These are phyloP conservation scores for Euphorbia lathyris DNA, from an alignment of 345 rosid species.

Conservation along the genomic window DNA sequence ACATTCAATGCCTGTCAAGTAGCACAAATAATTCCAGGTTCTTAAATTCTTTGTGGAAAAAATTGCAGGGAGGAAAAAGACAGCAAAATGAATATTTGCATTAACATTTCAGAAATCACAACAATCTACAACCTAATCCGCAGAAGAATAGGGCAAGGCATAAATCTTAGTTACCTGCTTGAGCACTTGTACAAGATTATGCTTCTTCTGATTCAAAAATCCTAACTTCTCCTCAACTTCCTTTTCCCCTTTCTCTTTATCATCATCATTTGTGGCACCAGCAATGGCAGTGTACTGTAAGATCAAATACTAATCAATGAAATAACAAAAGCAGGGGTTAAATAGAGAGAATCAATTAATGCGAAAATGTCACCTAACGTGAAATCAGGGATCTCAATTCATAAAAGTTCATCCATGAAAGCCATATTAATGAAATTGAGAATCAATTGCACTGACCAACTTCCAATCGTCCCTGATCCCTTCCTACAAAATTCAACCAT, in stretches of 20 bases:
- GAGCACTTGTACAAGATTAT: constrained; percentile 78
- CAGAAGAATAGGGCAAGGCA: neutral
- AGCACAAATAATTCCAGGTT: too few relatives aligned
- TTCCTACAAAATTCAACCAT: neutral
- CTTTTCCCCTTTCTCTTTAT: constrained; percentile 52
- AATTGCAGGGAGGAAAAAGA: too few relatives aligned
- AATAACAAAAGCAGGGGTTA: too few relatives aligned
- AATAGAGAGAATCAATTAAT: neutral
- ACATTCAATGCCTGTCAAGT: too few relatives aligned
- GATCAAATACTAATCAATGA: too few relatives aligned
- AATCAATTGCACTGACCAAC: constrained; percentile 9
- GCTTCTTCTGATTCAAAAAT: constrained; percentile 78
- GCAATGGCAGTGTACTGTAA: neutral
- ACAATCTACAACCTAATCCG: neutral
- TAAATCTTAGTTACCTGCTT: constrained; percentile 58
- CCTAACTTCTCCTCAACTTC: constrained; percentile 66
- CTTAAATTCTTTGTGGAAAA: too few relatives aligned
- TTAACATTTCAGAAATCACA: neutral
- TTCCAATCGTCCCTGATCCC: neutral
- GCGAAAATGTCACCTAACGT: too few relatives aligned
- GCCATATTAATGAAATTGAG: too few relatives aligned
- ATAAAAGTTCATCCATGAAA: too few relatives aligned
- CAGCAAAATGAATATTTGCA: neutral
- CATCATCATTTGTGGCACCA: neutral
- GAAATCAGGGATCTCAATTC: neutral